Percentiles rank a stretch among this genome's conserved stretches.
Conservation (phyloP, 495 filamentous ascomycete species). For the Hypoxylon crocopeplum region DNA sequence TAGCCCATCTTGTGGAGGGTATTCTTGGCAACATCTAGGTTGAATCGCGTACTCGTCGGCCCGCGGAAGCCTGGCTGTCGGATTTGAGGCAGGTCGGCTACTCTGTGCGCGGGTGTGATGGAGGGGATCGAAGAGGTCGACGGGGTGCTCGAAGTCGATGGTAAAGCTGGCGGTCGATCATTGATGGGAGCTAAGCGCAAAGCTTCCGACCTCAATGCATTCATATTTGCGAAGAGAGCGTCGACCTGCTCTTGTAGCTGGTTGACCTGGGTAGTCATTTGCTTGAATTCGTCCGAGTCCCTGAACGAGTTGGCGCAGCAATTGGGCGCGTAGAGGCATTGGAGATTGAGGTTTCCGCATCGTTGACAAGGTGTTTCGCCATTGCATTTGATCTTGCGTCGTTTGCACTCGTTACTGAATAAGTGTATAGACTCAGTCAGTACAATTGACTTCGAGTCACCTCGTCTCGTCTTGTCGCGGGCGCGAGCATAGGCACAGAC, state of each 20-base stretch:
- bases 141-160: slow-evolving; percentile 45
- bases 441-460: slow-evolving; percentile 2
- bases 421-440: slow-evolving; percentile 1
- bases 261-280: slow-evolving; percentile 75
- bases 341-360: slow-evolving; percentile 80
- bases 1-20: slow-evolving; percentile 92
- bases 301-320: slow-evolving; percentile 83
- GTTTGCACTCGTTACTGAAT: slow-evolving; percentile 81
- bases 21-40: slow-evolving; percentile 83
- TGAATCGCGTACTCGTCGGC: slow-evolving; percentile 85
- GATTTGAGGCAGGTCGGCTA: slow-evolving; percentile 38
- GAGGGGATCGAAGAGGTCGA: slow-evolving; percentile 43
- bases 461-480: not conserved
- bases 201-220: slow-evolving; percentile 62
- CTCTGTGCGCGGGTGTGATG: slow-evolving; percentile 36
- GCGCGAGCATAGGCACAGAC: too few relatives aligned
- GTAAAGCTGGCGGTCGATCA: slow-evolving; percentile 44
- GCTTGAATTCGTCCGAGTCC: slow-evolving; percentile 85
- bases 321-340: slow-evolving; percentile 90
- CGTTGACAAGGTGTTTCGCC: slow-evolving; percentile 82
- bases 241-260: slow-evolving; percentile 87
- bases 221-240: slow-evolving; percentile 72
- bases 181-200: slow-evolving; percentile 51
- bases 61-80: slow-evolving; percentile 76
- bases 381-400: slow-evolving; percentile 93